Percentiles rank a stretch among this genome's conserved stretches.
These are phyloP conservation scores for Colletotrichum liaoningense DNA, from an alignment of 2,329 filamentous ascomycete genomes.

Conservation along the genomic window DNA sequence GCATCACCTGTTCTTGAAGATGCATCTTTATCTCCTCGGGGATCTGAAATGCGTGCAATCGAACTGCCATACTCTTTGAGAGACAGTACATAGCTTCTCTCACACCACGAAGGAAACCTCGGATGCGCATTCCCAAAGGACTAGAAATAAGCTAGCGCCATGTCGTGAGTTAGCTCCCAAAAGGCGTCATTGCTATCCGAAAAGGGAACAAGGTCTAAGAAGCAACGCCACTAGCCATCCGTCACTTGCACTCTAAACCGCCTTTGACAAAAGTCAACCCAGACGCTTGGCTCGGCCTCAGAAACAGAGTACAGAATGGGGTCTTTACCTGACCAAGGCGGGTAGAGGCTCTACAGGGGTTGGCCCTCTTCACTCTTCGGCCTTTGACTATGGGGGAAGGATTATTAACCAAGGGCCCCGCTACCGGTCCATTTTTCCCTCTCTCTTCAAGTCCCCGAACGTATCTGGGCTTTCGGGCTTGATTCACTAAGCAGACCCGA, in stretches of 20 bases:
- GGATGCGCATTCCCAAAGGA: too few relatives aligned
- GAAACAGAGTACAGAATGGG: not conserved
- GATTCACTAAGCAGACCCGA: conserved; percentile 9
- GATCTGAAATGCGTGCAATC: too few relatives aligned
- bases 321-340: too few relatives aligned
- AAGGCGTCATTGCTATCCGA: conserved; percentile 10
- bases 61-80: not conserved
- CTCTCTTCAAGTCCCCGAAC: conserved; percentile 15
- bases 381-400: not conserved
- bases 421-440: conserved; percentile 25
- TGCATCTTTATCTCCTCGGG: not conserved
- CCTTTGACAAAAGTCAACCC: not conserved
- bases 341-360: conserved; percentile 1
- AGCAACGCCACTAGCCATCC: conserved; percentile 5
- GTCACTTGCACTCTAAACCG: not conserved
- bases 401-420: conserved; percentile 27
- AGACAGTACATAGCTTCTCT: not conserved
- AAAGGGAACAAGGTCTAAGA: not conserved
- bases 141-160: not conserved
- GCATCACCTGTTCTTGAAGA: not conserved
- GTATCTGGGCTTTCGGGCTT: conserved; percentile 4
- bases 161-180: not conserved
- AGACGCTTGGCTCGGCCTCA: not conserved
- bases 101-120: not conserved
- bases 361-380: not conserved